These are phyloP conservation scores for Sporobolus alterniflorus DNA, from an alignment of 202 grass and related monocot genomes.

Conservation along the genomic window DNA sequence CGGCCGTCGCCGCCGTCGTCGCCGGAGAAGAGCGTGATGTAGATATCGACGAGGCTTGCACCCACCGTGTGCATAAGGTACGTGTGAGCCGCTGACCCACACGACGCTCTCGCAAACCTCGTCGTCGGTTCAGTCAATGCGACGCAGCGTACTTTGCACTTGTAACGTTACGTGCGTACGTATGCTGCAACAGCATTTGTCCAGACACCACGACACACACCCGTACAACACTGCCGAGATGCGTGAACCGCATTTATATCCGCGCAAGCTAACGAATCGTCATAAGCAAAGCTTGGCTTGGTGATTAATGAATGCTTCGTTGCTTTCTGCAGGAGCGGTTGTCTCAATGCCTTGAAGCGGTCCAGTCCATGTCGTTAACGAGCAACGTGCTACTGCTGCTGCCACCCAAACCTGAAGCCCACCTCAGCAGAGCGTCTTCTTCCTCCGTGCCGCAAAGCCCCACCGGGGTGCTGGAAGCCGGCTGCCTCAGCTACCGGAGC, in stretches of 20 bases:
- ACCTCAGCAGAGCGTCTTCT: not conserved
- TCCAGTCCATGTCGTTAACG: conserved; percentile 39
- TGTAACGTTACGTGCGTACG: not conserved
- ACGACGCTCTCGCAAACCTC: not conserved
- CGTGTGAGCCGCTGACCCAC: not conserved
- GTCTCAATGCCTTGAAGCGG: conserved; percentile 54
- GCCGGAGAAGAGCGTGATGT: conserved; percentile 48
- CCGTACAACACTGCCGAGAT: not conserved
- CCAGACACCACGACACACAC: not conserved
- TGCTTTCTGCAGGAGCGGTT: conserved; percentile 58
- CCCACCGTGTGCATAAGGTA: conserved; percentile 78
- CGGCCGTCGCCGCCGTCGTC: conserved; percentile 52
- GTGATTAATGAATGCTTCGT: conserved; percentile 29
- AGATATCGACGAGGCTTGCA: conserved; percentile 43
- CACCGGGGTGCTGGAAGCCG: conserved; percentile 77
- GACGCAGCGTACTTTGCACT: not conserved
- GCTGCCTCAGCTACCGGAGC: conserved; percentile 72
- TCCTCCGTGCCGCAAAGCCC: conserved; percentile 63
- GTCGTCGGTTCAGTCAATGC: not conserved
- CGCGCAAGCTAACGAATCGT: not conserved
- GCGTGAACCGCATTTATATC: conserved; percentile 32
- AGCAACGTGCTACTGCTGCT: not conserved
- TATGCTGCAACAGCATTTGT: conserved; percentile 23
- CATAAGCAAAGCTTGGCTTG: not conserved
- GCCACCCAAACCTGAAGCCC: conserved; percentile 19